Percentiles rank a stretch among this genome's conserved stretches.
Evolutionary conservation across 1,139 yeast species (phyloP).

Genomic region (Taphrina pruni): DNA sequence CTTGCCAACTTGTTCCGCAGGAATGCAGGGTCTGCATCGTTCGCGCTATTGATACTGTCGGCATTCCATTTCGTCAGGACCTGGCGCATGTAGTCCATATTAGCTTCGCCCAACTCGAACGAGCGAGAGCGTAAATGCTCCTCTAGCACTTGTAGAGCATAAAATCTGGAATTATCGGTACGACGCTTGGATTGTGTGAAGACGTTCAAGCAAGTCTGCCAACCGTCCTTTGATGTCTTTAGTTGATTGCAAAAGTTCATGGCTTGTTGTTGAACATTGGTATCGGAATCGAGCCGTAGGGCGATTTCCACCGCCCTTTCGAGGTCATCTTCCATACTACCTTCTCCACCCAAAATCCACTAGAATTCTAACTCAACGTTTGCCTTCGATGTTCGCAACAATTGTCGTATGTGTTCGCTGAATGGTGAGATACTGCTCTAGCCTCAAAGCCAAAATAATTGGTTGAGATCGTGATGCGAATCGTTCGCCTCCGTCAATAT

Average conservation of each 20-base stretch:
- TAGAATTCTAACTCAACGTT: neutral
- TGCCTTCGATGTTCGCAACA: too few relatives aligned
- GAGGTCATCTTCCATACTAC: conserved; percentile 77
- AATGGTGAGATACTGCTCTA: too few relatives aligned
- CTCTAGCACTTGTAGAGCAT: conserved; percentile 79
- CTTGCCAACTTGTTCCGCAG: conserved; percentile 81
- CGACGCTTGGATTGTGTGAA: conserved; percentile 56
- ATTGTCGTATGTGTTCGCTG: too few relatives aligned
- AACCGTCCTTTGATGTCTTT: conserved; percentile 77
- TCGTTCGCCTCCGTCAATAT: too few relatives aligned
- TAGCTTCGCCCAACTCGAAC: conserved; percentile 53
- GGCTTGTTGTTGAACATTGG: conserved; percentile 62
- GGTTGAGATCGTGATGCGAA: too few relatives aligned
- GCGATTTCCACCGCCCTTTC: conserved; percentile 94
- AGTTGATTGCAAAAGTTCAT: conserved; percentile 76
- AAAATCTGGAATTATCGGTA: conserved; percentile 61
- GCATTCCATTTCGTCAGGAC: conserved; percentile 57
- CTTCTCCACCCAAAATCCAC: neutral
- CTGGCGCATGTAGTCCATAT: conserved; percentile 58
- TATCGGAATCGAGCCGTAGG: conserved; percentile 75
- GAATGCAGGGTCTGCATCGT: conserved; percentile 46
- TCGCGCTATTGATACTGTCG: conserved; percentile 38
- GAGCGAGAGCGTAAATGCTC: conserved; percentile 58
- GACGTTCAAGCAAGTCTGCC: conserved; percentile 74
- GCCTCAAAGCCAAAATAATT: too few relatives aligned